Base-by-base conservation (phyloP, 2,329 filamentous ascomycete species). In the Sordariomycetes sp. region DNA sequence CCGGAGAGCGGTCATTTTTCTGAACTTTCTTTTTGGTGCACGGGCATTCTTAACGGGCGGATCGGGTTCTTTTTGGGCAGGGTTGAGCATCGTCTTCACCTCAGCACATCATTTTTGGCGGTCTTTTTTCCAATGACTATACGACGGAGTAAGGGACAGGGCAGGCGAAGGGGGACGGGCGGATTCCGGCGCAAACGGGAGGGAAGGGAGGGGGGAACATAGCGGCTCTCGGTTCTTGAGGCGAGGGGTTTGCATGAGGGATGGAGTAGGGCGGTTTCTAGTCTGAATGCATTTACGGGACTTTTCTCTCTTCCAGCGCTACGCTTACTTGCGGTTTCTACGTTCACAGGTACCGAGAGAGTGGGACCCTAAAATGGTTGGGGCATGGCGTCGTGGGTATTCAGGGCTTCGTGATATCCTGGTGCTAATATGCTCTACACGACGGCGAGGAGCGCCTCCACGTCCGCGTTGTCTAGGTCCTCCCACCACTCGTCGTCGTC, bases 51-150 rank as follows among this genome's bases (percentile, higher is more conserved):
- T 7, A 16, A n/a, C 6, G 40, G 6, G 40, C 2, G 14, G 40
- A 46, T 16, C 18, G 40, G 37, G 7, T 35, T 35, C n/a, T 46
- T 46, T 16, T n/a, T 46, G 6, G 16, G 16, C 40, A 14, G 12
- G 37, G 18, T 46, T 18, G 6, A n/a, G 10, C 16, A 46, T n/a
- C 3, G 37, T 3, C 12, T 11, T n/a, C 16, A n/a, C 16, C n/a
- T n/a, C 34, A 12, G 16, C 83, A 65, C 85, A 85, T 40, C 11
- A 22, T 10, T 50, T 8, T 50, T 50, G 20, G 22, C 22, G 4
- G 11, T 50, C 22, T 48, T 48, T 48, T 22, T 24, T 4, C 5
- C 20, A 22, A 22, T 50, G 20, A 12, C 22, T 50, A 24, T 50
- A 50, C 46, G 20, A 46, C n/a, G 46, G n/a, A 11, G 20, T 50